These are phyloP conservation scores for Abelmoschus esculentus DNA, from an alignment of 345 rosid genomes.

Conservation along the genomic window DNA sequence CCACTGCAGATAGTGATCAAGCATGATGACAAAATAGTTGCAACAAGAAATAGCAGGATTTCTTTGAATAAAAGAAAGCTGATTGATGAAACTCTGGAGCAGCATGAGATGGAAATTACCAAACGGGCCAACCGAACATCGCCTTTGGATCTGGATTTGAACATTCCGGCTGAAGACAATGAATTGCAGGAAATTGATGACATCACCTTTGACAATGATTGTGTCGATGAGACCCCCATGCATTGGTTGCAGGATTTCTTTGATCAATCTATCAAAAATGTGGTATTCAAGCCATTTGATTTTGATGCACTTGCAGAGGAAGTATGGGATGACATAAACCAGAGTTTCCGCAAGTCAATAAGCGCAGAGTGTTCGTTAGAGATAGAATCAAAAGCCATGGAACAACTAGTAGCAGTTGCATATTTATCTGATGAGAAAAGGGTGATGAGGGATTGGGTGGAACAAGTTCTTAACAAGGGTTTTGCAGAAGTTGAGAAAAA, in stretches of 20 bases:
- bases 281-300: slow-evolving; percentile 53
- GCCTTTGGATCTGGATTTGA: slow-evolving; percentile 48
- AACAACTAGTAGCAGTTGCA: slow-evolving; percentile 42
- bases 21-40: slow-evolving; percentile 8
- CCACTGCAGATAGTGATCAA: slow-evolving; percentile 42
- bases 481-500: slow-evolving; percentile 33
- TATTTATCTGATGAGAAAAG: slow-evolving; percentile 33
- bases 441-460: slow-evolving; percentile 37
- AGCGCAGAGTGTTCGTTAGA: slow-evolving; percentile 33
- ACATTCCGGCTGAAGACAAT: slow-evolving; percentile 53
- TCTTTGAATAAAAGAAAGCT: slow-evolving; percentile 47
- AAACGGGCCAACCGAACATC: slow-evolving; percentile 39
- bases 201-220: slow-evolving; percentile 19
- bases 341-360: slow-evolving; percentile 26
- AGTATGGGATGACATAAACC: slow-evolving; percentile 26
- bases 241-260: slow-evolving; percentile 48
- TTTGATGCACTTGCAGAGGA: slow-evolving; percentile 45
- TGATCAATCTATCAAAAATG: slow-evolving; percentile 23
- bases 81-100: slow-evolving; percentile 24
- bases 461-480: slow-evolving; percentile 34
- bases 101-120: slow-evolving; percentile 22
- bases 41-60: not conserved
- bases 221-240: slow-evolving; percentile 27
- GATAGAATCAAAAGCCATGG: slow-evolving; percentile 45
- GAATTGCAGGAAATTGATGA: slow-evolving; percentile 15